phyloP scores from a whole-genome alignment of 148 eudicot genomes.

The Diospyros kaki region DNA sequence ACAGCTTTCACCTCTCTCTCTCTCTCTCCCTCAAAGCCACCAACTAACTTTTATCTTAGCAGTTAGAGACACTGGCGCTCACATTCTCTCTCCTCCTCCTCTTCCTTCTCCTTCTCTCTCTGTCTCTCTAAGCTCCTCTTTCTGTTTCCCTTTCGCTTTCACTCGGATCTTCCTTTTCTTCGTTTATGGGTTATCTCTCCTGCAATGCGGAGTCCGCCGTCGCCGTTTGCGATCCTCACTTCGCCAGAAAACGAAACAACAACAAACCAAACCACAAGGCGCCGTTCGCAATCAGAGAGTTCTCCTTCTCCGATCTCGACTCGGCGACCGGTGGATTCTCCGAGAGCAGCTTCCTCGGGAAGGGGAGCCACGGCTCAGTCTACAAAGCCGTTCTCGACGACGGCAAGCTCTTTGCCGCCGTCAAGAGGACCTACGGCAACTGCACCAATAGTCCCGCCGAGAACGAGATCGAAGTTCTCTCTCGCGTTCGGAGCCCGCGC shows the following conservation, averaged over 20 bases:
- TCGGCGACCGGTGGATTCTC: constrained; percentile 69
- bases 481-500: constrained; percentile 32
- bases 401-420: constrained; percentile 53
- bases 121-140: background rate
- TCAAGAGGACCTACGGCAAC: constrained; percentile 27
- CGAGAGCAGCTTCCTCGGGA: constrained; percentile 50
- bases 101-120: constrained; percentile 1
- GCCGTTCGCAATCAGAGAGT: constrained; percentile 30
- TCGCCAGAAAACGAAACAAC: background rate
- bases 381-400: constrained; percentile 47
- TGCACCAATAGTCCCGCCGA: constrained; percentile 26
- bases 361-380: constrained; percentile 84
- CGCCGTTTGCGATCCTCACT: constrained; percentile 51
- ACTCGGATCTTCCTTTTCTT: background rate
- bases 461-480: constrained; percentile 63
- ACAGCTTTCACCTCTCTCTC: too few species aligned
- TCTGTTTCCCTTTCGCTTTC: background rate
- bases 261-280: background rate
- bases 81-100: background rate
- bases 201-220: constrained; percentile 70
- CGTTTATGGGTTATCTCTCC: constrained; percentile 51
- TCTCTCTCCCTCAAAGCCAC: too few species aligned
- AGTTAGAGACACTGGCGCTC: background rate
- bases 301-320: constrained; percentile 45
- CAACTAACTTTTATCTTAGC: too few species aligned